Evolutionary conservation across 768 basidiomycete genomes (phyloP).

Genomic region (Gelatoporia subvermispora): DNA sequence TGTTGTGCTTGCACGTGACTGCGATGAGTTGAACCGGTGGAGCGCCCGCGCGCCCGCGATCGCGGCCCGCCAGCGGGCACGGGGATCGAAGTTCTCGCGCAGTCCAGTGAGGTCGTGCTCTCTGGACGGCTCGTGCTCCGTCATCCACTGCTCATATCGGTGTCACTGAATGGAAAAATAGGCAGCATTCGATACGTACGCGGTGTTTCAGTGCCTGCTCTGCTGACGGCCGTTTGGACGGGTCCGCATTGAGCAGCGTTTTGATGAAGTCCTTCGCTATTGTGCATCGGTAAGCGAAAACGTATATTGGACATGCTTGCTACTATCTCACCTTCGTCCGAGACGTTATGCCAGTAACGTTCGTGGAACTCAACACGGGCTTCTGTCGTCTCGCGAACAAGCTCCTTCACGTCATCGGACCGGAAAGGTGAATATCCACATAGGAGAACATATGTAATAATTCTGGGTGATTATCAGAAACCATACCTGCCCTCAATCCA

Average conservation of each 20-base stretch:
- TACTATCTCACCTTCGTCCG: conserved; percentile 66
- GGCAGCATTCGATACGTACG: conserved; percentile 34
- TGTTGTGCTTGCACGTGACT: conserved; percentile 13
- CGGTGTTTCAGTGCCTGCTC: conserved; percentile 62
- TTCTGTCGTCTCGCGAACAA: conserved; percentile 79
- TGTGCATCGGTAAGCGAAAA: no score
- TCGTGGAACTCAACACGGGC: conserved; percentile 91
- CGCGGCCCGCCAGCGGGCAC: conserved; percentile 67
- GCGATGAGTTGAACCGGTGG: conserved; percentile 21
- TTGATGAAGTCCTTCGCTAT: conserved; percentile 84
- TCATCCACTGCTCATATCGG: conserved; percentile 58
- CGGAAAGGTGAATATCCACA: conserved; percentile 97
- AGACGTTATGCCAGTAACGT: conserved; percentile 90
- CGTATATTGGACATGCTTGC: no score
- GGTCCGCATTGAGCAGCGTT: conserved; percentile 65
- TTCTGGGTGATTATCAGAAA: conserved; percentile 38
- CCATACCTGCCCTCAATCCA: not conserved
- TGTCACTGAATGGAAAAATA: not conserved
- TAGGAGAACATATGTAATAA: conserved; percentile 92
- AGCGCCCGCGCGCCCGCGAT: conserved; percentile 48
- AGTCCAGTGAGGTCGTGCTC: conserved; percentile 76
- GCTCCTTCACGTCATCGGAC: conserved; percentile 67
- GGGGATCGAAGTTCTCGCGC: conserved; percentile 78
- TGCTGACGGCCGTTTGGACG: conserved; percentile 67
- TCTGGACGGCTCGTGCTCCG: conserved; percentile 49